Conservation (phyloP, 768 basidiomycete species). For the Hygrocybe punicea region DNA sequence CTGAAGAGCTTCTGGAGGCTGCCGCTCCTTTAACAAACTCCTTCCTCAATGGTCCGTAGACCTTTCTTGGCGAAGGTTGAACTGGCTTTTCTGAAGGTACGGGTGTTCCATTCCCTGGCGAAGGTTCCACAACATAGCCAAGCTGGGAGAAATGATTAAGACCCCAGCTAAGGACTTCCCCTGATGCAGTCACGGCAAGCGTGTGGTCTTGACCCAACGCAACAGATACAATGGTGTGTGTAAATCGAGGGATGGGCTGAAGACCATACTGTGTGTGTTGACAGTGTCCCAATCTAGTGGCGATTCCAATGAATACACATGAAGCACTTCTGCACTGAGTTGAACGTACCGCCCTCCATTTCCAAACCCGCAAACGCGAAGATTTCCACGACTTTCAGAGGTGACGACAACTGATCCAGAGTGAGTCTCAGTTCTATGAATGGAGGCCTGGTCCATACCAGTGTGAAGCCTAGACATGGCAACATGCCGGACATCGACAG, state of each 20-base stretch:
- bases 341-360: conserved; percentile 72
- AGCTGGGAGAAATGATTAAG: conserved; percentile 85
- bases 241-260: conserved; percentile 55
- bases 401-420: conserved; percentile 55
- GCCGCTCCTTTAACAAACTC: conserved; percentile 78
- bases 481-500: conserved; percentile 60
- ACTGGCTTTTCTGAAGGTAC: conserved; percentile 65
- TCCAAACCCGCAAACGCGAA: conserved; percentile 87
- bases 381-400: conserved; percentile 64
- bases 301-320: neutral
- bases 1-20: conserved; percentile 82
- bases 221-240: conserved; percentile 57
- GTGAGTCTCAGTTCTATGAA: neutral
- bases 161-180: conserved; percentile 90
- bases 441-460: conserved; percentile 37
- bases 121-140: conserved; percentile 74
- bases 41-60: conserved; percentile 72
- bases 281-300: conserved; percentile 60
- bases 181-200: conserved; percentile 71
- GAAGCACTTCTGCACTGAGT: neutral
- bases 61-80: conserved; percentile 71
- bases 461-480: conserved; percentile 89
- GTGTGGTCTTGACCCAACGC: conserved; percentile 96
- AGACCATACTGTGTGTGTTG: conserved; percentile 79
- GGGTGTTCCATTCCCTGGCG: conserved; percentile 28